phyloP scores from a whole-genome alignment of 73 alveolate genomes.

The Stentor roeselii region DNA sequence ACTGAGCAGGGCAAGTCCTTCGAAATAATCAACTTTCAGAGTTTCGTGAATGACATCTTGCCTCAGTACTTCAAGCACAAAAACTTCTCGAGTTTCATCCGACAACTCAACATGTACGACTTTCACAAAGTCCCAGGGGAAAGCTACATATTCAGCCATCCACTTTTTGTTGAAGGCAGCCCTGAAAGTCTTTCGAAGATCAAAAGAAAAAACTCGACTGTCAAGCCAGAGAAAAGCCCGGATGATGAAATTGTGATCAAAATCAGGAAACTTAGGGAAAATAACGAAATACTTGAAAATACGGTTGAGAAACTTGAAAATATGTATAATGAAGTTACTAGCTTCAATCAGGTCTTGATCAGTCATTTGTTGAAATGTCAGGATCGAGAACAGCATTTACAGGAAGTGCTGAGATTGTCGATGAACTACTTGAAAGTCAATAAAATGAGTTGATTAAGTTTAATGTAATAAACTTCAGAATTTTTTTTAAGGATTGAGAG shows the following conservation, averaged over 20 bases:
- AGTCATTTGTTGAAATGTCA: neutral
- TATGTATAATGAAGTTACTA: neutral
- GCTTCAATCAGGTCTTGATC: neutral
- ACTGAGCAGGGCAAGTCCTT: conserved; percentile 40
- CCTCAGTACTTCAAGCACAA: conserved; percentile 96
- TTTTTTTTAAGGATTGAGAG: too few species aligned
- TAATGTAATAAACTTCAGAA: too few species aligned
- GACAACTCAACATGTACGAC: conserved; percentile 94
- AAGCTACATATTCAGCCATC: neutral
- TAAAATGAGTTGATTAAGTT: too few species aligned
- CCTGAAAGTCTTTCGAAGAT: neutral
- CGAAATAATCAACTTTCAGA: conserved; percentile 75
- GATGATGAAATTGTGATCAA: neutral
- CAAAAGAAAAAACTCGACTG: neutral
- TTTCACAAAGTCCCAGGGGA: neutral
- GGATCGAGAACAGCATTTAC: neutral
- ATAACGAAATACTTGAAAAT: neutral
- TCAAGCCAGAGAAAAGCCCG: neutral
- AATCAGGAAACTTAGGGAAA: neutral
- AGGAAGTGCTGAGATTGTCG: neutral
- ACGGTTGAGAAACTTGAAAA: conserved; percentile 8
- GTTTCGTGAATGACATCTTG: conserved; percentile 86
- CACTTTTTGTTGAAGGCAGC: neutral
- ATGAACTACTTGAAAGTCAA: neutral
- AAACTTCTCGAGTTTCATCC: conserved; percentile 93